Conservation (phyloP, 352 stramenopile genomes). For the Blastocystis sp. region DNA sequence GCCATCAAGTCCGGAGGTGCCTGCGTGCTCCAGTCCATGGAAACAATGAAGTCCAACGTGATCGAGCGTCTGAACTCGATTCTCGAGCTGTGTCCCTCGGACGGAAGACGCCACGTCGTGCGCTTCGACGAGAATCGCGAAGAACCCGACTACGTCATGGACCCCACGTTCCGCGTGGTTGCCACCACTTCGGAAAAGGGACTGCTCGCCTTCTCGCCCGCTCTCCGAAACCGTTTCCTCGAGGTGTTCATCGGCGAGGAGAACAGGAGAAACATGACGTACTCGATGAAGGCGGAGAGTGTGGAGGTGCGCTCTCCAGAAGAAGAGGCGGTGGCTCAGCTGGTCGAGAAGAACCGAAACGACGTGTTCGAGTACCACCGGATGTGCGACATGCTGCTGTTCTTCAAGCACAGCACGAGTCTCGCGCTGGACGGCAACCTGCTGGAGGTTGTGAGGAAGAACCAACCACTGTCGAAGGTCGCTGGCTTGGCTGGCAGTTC, state of each 20-base stretch:
- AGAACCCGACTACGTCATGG: neutral
- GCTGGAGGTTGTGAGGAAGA: neutral
- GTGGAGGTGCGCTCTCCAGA: neutral
- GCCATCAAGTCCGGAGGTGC: neutral
- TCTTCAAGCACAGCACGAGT: neutral
- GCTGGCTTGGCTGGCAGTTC: neutral
- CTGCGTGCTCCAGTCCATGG: constrained; percentile 52
- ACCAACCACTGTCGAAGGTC: neutral
- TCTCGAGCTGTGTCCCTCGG: constrained; percentile 13
- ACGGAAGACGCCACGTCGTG: neutral
- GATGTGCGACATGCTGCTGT: neutral
- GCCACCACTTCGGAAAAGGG: constrained; percentile 58
- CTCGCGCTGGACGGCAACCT: neutral
- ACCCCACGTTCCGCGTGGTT: constrained; percentile 1
- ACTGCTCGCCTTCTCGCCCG: constrained; percentile 17
- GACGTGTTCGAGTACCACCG: neutral
- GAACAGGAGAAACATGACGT: neutral
- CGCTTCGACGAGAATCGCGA: constrained; percentile 24
- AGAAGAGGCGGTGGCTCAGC: neutral
- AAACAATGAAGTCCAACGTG: constrained; percentile 34
- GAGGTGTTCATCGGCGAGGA: neutral
- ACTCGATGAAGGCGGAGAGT: neutral
- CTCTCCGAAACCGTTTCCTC: constrained; percentile 55
- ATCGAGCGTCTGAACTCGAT: constrained; percentile 47
- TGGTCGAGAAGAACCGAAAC: neutral